Evolutionary conservation across 208 protist genomes (phyloP).

Genomic region (Leishmania tropica): DNA sequence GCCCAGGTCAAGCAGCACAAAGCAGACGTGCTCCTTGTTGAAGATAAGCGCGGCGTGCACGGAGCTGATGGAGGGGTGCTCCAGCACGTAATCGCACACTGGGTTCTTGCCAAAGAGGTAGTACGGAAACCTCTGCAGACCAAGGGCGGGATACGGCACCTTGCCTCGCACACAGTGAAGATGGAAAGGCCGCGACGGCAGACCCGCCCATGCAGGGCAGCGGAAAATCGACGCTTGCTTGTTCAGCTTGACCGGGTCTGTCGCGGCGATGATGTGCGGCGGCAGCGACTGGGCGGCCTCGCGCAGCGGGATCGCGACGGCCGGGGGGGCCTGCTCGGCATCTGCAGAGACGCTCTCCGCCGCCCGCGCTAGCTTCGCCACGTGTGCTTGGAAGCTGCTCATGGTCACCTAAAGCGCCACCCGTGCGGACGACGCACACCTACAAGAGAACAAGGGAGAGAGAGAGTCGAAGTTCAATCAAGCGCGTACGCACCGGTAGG

Average conservation of each 20-base stretch:
- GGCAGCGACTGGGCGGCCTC: slow-evolving; percentile 64
- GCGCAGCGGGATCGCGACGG: slow-evolving; percentile 30
- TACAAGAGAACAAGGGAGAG: neutral
- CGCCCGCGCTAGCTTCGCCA: slow-evolving; percentile 24
- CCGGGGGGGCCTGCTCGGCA: neutral
- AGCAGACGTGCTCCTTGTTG: slow-evolving; percentile 75
- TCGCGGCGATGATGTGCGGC: slow-evolving; percentile 67
- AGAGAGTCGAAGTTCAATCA: neutral
- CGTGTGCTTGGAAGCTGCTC: slow-evolving; percentile 28
- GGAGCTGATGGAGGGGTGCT: slow-evolving; percentile 84
- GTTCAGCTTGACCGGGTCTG: slow-evolving; percentile 79
- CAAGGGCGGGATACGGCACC: slow-evolving; percentile 51
- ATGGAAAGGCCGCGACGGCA: slow-evolving; percentile 67
- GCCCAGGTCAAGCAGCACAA: slow-evolving; percentile 86
- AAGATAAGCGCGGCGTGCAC: slow-evolving; percentile 89
- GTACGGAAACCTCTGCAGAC: slow-evolving; percentile 79
- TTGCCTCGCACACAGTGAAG: slow-evolving; percentile 71
- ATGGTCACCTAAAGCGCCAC: neutral
- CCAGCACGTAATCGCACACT: slow-evolving; percentile 87
- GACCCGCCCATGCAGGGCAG: slow-evolving; percentile 77
- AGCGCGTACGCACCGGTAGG: neutral
- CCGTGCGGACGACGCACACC: neutral
- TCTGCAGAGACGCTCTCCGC: slow-evolving; percentile 18
- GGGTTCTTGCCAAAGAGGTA: slow-evolving; percentile 86
- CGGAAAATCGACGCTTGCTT: slow-evolving; percentile 76